These are phyloP conservation scores for Fusarium sp. DNA, from an alignment of 2,329 filamentous ascomycete genomes.

Conservation along the genomic window DNA sequence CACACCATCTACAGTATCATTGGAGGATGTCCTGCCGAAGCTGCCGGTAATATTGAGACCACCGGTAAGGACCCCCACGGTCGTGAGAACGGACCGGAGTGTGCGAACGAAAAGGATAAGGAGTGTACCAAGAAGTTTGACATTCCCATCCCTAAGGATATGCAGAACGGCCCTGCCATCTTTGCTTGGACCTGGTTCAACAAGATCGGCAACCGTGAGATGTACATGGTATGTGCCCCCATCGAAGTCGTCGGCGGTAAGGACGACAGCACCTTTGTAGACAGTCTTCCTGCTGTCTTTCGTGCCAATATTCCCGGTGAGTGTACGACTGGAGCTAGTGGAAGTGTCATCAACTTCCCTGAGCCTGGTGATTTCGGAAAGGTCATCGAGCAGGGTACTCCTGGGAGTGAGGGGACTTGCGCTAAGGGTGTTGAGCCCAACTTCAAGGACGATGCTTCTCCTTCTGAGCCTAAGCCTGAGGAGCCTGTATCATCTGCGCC, in stretches of 20 bases:
- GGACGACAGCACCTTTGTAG: constrained; percentile 41
- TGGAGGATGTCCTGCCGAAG: constrained; percentile 45
- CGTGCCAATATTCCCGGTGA: constrained; percentile 46
- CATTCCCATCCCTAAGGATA: constrained; percentile 46
- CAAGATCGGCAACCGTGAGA: constrained; percentile 80
- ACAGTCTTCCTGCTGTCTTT: constrained; percentile 41
- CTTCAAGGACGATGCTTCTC: constrained; percentile 34
- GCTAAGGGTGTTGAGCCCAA: constrained; percentile 32
- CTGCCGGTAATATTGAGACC: constrained; percentile 32
- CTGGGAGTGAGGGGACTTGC: constrained; percentile 34
- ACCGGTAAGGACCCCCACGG: constrained; percentile 33
- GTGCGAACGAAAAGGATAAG: constrained; percentile 38
- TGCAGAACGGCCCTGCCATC: constrained; percentile 65
- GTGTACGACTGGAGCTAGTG: constrained; percentile 39
- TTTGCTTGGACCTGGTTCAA: constrained; percentile 86
- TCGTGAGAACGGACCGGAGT: constrained; percentile 39
- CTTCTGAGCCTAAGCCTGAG: constrained; percentile 6
- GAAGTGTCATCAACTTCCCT: constrained; percentile 43
- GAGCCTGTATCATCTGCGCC: constrained; percentile 14
- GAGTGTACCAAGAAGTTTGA: constrained; percentile 45
- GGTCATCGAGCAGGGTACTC: constrained; percentile 31
- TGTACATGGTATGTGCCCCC: constrained; percentile 87
- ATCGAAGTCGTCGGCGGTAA: constrained; percentile 68
- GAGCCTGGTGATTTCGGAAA: constrained; percentile 44
- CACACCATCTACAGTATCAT: constrained; percentile 46